Evolutionary conservation across 495 filamentous ascomycete species (phyloP).

Genomic region (Penicillium cosmopolitanum): DNA sequence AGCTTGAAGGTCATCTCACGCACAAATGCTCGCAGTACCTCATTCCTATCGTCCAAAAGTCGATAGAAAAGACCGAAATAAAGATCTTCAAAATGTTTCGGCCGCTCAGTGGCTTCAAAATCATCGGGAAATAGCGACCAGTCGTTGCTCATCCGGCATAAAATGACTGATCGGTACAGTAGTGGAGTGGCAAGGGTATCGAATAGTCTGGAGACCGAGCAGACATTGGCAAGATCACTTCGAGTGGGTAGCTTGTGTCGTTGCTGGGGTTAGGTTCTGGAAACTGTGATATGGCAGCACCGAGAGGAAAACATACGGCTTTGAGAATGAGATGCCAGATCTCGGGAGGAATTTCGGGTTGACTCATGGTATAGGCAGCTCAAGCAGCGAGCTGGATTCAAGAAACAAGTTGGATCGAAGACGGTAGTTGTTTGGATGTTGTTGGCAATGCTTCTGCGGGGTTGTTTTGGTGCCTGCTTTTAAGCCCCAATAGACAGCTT

Average conservation of each 20-base stretch:
- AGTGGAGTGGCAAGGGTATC: conserved; percentile 12
- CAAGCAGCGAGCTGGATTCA: background rate
- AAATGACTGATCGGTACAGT: conserved; percentile 14
- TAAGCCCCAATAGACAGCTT: background rate
- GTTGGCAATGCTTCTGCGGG: background rate
- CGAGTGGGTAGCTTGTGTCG: background rate
- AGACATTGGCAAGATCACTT: conserved; percentile 9
- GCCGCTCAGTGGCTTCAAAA: background rate
- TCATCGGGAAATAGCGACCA: background rate
- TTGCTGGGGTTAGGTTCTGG: background rate
- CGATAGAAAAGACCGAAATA: background rate
- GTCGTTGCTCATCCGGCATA: background rate
- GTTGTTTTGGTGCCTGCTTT: conserved; percentile 1
- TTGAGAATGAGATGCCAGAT: conserved; percentile 12
- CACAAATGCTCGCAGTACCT: background rate
- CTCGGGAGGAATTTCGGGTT: background rate
- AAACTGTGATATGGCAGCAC: background rate
- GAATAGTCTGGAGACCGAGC: conserved; percentile 8
- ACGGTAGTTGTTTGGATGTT: background rate
- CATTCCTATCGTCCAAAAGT: conserved; percentile 6
- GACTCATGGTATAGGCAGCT: background rate
- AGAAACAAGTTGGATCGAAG: background rate
- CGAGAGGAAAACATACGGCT: background rate
- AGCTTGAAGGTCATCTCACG: background rate
- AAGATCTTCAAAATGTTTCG: background rate